Conservation (phyloP, 225 moss, liverwort and hornwort genomes). For the Marchantia polymorpha region DNA sequence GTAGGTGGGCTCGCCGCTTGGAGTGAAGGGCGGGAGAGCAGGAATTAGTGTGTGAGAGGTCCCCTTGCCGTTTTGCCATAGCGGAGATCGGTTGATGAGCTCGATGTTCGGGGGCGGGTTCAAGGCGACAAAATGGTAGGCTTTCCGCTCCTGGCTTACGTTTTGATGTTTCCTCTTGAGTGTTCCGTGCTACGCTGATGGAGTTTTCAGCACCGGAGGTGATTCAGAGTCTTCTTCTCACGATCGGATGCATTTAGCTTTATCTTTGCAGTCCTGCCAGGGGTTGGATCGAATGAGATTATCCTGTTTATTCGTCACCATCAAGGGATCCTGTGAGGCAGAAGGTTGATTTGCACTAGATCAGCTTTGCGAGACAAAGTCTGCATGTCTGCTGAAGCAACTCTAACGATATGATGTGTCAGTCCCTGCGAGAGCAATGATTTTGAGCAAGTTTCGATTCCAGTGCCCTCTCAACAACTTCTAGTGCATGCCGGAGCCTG, state of each 20-base stretch:
- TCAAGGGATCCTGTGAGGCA: neutral
- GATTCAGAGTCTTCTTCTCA: neutral
- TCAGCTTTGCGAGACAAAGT: neutral
- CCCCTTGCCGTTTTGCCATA: neutral
- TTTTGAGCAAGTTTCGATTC: too few species aligned
- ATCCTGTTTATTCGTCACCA: neutral
- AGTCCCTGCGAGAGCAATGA: too few species aligned
- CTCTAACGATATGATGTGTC: too few species aligned
- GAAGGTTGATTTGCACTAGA: neutral
- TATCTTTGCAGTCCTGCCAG: neutral
- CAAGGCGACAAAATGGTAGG: conserved; percentile 94
- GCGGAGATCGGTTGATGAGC: conserved; percentile 22
- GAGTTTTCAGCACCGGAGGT: neutral
- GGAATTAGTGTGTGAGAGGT: neutral
- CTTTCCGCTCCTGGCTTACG: neutral
- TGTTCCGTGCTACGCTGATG: neutral
- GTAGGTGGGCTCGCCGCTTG: neutral
- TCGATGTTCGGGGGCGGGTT: conserved; percentile 97
- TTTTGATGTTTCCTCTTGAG: neutral
- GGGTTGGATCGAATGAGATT: too few species aligned
- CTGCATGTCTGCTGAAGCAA: neutral
- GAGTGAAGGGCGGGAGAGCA: neutral
- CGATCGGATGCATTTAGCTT: neutral
- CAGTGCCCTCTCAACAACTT: too few species aligned
- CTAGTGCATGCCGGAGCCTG: too few species aligned